Percentiles rank a stretch among this genome's conserved stretches.
phyloP scores from a whole-genome alignment of 345 rosid genomes.

The Corchorus capsularis region DNA sequence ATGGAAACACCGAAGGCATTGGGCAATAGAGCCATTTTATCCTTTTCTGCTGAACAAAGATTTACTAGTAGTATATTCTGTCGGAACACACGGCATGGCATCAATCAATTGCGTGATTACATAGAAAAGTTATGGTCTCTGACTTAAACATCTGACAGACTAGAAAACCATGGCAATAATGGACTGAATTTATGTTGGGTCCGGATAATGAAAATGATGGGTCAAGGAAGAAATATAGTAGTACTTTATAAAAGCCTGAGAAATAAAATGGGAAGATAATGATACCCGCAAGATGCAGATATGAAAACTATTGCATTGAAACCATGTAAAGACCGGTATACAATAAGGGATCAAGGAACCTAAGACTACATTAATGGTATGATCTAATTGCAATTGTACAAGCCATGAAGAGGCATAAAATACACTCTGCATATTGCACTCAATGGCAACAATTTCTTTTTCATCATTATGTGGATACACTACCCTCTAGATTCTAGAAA shows the following conservation, averaged over 20 bases:
- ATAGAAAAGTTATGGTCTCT: too few species aligned
- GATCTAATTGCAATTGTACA: conserved; percentile 32
- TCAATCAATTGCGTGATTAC: too few species aligned
- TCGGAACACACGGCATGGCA: too few species aligned
- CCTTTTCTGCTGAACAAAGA: too few species aligned
- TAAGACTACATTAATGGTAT: conserved; percentile 36
- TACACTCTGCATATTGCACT: conserved; percentile 21
- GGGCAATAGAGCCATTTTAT: too few species aligned
- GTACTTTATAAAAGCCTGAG: background rate
- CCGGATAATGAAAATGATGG: background rate
- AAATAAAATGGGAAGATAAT: background rate
- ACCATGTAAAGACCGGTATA: conserved; percentile 27
- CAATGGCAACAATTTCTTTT: conserved; percentile 18
- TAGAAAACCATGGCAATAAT: too few species aligned
- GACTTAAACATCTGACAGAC: too few species aligned
- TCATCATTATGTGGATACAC: conserved; percentile 21
- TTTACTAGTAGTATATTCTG: too few species aligned
- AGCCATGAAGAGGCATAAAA: conserved; percentile 24
- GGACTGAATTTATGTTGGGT: too few species aligned
- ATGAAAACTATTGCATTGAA: conserved; percentile 30
- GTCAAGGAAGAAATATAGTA: background rate
- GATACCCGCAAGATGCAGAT: conserved; percentile 30
- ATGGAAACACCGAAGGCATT: too few species aligned
- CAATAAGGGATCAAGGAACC: conserved; percentile 35
- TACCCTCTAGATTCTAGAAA: conserved; percentile 19